Conservation (phyloP, 352 stramenopile genomes). For the Hyaloperonospora arabidopsidis region DNA sequence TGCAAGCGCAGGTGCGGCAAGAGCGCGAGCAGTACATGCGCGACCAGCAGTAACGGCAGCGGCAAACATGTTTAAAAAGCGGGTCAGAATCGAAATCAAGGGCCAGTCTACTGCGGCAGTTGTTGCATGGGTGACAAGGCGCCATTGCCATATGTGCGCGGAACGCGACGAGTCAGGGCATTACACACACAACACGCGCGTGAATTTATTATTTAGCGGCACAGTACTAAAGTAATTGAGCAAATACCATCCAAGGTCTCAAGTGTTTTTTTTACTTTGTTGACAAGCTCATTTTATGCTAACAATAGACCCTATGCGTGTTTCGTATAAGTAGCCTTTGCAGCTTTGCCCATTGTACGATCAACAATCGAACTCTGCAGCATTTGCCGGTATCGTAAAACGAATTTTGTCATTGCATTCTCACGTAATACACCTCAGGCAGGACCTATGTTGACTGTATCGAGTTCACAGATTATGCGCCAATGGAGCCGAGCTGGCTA, state of each 20-base stretch:
- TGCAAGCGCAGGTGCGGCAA: constrained; percentile 12
- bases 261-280: too few relatives aligned
- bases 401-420: too few relatives aligned
- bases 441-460: not conserved
- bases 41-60: constrained; percentile 10
- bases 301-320: too few relatives aligned
- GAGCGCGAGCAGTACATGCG: constrained; percentile 16
- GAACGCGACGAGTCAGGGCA: not conserved
- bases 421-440: too few relatives aligned
- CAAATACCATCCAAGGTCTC: not conserved
- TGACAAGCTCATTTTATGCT: too few relatives aligned
- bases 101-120: not conserved
- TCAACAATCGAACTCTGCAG: too few relatives aligned
- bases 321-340: too few relatives aligned
- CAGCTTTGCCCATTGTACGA: too few relatives aligned
- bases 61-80: not conserved
- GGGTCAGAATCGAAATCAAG: not conserved
- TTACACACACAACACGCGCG: not conserved
- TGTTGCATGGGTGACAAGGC: too few relatives aligned
- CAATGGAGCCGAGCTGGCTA: constrained; percentile 70
- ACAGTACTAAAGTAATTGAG: not conserved
- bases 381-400: too few relatives aligned
- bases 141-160: not conserved
- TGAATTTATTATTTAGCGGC: constrained; percentile 11
- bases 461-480: constrained; percentile 24